Base-by-base conservation (phyloP, 2,329 filamentous ascomycete genomes). In the Cylindrodendrum hubeiense region DNA sequence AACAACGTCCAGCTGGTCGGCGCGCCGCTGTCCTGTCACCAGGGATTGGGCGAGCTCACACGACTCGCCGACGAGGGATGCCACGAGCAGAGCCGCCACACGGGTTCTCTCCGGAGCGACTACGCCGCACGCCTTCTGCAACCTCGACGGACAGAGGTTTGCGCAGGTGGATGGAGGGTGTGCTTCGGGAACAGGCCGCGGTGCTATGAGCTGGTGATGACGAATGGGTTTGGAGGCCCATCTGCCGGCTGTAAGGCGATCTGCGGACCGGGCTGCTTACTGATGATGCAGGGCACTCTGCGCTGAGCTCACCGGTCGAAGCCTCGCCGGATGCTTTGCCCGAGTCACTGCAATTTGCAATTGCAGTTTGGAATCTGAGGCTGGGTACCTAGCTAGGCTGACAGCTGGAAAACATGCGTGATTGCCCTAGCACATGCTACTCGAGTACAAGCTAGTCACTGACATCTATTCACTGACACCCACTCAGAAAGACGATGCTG, bases 161-260 rank as follows among this genome's bases (percentile, higher is more conserved):
- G 17, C 15, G 6, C 17, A 30, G 7, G 28, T 30, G 9, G 5
- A 39, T 39, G 4, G 50, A 28, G 33, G 50, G 24, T 28, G 49
- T 37, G 17, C 24, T 30, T 26, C 15, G 47, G 13, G 12, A 19
- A 13, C 9, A 33, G 28, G 47, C 30, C 10, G 41, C n/a, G 41
- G 41, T 13, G 28, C 51, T 9, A 43, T 54, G 34, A 43, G 51
- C 34, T 43, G 33, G 21, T 37, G 17, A 54, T 43, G 51, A 54
- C 34, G 51, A 43, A 13, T 9, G 22, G 22, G 17, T n/a, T 39
- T n/a, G 15, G 17, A 7, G 37, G 15, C 2, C 15, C 37, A 39
- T 39, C 37, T 19, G 17, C 15, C 37, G 15, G 15, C n/a, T 37
- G 8, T 6, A 44, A 30, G 37, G 15, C 37, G 15, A 19, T 7